Base-by-base conservation (phyloP, 2,329 filamentous ascomycete genomes). In the Trichoderma guizhouense region DNA sequence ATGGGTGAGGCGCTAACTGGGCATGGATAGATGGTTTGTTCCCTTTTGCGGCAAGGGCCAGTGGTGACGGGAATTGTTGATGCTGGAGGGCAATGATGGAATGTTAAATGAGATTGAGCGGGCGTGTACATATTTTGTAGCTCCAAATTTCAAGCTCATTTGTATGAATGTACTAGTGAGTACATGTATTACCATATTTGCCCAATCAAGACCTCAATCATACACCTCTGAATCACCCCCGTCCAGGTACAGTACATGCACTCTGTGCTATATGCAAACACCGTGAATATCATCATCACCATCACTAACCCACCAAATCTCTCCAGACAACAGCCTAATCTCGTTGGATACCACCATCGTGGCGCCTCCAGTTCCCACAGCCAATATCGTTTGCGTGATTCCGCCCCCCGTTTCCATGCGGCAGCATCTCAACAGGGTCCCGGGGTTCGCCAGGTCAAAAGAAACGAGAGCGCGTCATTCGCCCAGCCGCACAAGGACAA, bases 331-430 rank as follows among this genome's bases (percentile, higher is more conserved):
- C 11, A 32, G 34, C 34, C 55, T 32, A 60, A 60, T 61, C 65
- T 61, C 65, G 30, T 28, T 55, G 63, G 14, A 26, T 30, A 30
- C 63, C 24, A 21, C 51, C 43, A 55, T 53, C 28, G 12, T 30
- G 32, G 24, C 53, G 43, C 26, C 34, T 26, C 53, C 53, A 15
- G 51, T 58, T 68, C 18, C 57, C 55, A 30, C 51, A 43, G 32
- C 64, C 51, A 69, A 69, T 69, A n/a, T 69, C 65, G 36, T 69
- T 58, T 68, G 65, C 11, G 34, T 60, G 30, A 61, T 61, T 61
- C 58, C 58, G n/a, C 43, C 32, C 30, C 53, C 3, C 58, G 30
- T 26, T 30, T 18, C 26, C 55, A 18, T 43, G 51, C 64, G 39
- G 51, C 65, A 57, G 65, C 53, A 60, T 68, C 65, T 67, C 64